A percentile compares a stretch with the other conserved stretches of the same genome.
Conservation (phyloP, 305 asterid genomes). For the Solanum hybrid region DNA sequence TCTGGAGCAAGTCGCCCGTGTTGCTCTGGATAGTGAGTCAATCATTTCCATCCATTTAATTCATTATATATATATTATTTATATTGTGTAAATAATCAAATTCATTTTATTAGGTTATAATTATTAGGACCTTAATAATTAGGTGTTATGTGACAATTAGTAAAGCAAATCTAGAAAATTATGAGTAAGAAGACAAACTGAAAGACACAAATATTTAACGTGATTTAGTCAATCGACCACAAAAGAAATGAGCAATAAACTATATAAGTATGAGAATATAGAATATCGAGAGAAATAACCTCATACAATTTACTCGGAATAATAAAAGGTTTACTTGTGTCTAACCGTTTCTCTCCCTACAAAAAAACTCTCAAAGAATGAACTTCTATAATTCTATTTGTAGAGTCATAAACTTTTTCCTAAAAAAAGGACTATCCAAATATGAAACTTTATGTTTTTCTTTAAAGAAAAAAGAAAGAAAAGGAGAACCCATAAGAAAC, state of each 20-base stretch:
- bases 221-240: no score
- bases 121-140: neutral
- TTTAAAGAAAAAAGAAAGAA: no score
- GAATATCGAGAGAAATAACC: neutral
- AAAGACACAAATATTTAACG: neutral
- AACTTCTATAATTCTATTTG: neutral
- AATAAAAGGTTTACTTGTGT: neutral
- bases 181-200: no score
- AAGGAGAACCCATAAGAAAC: neutral
- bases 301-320: neutral
- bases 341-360: neutral
- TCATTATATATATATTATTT: no score
- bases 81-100: neutral
- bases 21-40: slow-evolving; percentile 64
- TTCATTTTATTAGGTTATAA: neutral
- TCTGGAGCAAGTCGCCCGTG: slow-evolving; percentile 62
- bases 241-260: no score
- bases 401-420: neutral
- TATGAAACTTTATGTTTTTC: no score
- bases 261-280: no score
- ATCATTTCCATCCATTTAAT: neutral
- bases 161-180: no score
- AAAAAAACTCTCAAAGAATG: neutral
- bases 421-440: no score
- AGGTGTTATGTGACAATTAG: neutral